phyloP scores from a whole-genome alignment of 805 yeast genomes.

The Candida sithepensis region DNA sequence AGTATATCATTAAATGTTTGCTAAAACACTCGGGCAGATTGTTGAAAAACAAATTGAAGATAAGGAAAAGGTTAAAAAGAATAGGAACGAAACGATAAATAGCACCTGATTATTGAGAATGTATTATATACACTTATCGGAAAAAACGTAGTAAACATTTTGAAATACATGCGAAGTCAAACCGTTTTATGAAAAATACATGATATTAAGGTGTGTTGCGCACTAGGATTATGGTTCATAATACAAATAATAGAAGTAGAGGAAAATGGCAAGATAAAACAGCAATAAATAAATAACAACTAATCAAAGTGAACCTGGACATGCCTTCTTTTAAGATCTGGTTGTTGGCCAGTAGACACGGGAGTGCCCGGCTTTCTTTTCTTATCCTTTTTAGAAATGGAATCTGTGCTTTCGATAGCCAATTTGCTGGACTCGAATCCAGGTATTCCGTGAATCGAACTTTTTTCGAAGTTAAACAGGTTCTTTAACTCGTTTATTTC shows the following conservation, averaged over 20 bases:
- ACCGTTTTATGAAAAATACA: no score
- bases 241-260: neutral
- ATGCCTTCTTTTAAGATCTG: conserved; percentile 29
- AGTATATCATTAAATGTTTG: conserved; percentile 55
- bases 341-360: conserved; percentile 18
- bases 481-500: conserved; percentile 45
- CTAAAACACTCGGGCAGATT: conserved; percentile 71
- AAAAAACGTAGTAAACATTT: no score
- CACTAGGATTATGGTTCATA: no score
- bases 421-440: conserved; percentile 69
- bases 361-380: conserved; percentile 24
- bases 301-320: conserved; percentile 31
- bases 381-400: conserved; percentile 20
- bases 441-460: conserved; percentile 67
- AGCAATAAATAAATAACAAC: neutral
- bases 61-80: conserved; percentile 14
- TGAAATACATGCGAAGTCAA: no score
- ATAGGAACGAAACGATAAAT: neutral
- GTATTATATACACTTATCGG: no score
- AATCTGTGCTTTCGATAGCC: conserved; percentile 48
- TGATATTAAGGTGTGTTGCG: no score
- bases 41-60: conserved; percentile 63
- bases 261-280: neutral
- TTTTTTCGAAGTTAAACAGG: conserved; percentile 59
- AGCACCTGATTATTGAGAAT: no score